Evolutionary conservation across 257 asterid genomes (phyloP).

Genomic region (Avicennia marina): DNA sequence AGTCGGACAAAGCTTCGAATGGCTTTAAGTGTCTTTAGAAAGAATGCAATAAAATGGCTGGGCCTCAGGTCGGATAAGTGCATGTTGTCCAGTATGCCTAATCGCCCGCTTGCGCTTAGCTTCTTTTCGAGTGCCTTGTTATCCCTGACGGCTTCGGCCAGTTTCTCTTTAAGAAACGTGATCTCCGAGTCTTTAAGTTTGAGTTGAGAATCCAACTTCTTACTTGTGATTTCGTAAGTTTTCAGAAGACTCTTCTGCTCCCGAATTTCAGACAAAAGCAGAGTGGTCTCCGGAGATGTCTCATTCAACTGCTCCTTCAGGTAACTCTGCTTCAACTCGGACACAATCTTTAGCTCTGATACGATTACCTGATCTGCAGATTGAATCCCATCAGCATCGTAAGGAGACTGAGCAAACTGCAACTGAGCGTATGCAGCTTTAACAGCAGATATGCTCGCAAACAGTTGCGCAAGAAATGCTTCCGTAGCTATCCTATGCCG

Average conservation of each 20-base stretch:
- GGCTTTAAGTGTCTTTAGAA: conserved; percentile 40
- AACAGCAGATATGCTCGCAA: conserved; percentile 54
- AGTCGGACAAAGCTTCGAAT: conserved; percentile 49
- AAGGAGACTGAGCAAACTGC: conserved; percentile 70
- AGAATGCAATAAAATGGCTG: conserved; percentile 39
- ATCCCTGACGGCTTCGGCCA: conserved; percentile 44
- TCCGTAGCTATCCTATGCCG: conserved; percentile 31
- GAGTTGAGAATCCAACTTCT: conserved; percentile 62
- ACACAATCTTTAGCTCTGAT: conserved; percentile 51
- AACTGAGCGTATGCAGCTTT: conserved; percentile 76
- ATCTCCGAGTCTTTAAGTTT: conserved; percentile 67
- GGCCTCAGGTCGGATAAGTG: conserved; percentile 40
- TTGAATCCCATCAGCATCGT: conserved; percentile 72
- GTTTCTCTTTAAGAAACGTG: conserved; percentile 48
- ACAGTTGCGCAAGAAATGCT: conserved; percentile 63
- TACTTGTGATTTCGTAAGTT: conserved; percentile 49
- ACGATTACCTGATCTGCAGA: conserved; percentile 58
- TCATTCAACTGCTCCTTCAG: conserved; percentile 50
- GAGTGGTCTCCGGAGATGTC: conserved; percentile 44
- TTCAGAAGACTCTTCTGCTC: conserved; percentile 59
- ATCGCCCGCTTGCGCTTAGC: conserved; percentile 54
- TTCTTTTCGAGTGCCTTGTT: conserved; percentile 61
- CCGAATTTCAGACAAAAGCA: conserved; percentile 49
- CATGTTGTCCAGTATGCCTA: conserved; percentile 35
- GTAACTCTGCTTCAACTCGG: conserved; percentile 58